Percentiles rank a stretch among this genome's conserved stretches.
Evolutionary conservation across 257 asterid species (phyloP).

Genomic region (Solanum sparsipilum): DNA sequence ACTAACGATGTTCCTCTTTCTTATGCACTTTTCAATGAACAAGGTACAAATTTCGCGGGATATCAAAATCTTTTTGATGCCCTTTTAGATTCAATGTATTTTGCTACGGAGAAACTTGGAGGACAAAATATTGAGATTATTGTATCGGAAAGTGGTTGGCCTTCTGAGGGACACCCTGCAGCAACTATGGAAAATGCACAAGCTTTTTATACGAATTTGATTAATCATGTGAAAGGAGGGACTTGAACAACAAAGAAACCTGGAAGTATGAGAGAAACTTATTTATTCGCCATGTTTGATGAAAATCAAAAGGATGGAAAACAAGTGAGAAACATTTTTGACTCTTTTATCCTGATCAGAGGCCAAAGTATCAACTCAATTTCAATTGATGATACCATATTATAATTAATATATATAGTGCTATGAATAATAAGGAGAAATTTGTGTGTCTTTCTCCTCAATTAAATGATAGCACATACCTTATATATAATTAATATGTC

Average conservation of each 20-base stretch:
- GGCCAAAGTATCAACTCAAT: too few relatives aligned
- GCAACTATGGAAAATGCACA: constrained; percentile 4
- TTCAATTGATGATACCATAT: too few relatives aligned
- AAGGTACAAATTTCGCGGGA: not conserved
- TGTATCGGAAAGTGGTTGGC: constrained; percentile 37
- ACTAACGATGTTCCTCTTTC: not conserved
- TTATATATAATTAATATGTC: too few relatives aligned
- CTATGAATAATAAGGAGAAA: not conserved
- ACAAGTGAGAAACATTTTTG: too few relatives aligned
- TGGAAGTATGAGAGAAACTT: not conserved
- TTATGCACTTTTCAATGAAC: constrained; percentile 7
- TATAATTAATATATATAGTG: too few relatives aligned
- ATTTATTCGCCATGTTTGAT: too few relatives aligned
- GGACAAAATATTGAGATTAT: constrained; percentile 8
- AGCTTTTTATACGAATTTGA: constrained; percentile 6
- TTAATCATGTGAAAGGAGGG: constrained; percentile 5
- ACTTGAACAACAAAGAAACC: constrained; percentile 29
- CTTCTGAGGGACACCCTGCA: constrained; percentile 15
- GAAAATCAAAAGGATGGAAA: too few relatives aligned
- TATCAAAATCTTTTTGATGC: constrained; percentile 32
- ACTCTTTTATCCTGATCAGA: too few relatives aligned
- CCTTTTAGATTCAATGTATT: constrained; percentile 16
- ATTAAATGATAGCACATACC: too few relatives aligned
- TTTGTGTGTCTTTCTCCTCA: not conserved
- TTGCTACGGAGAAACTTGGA: constrained; percentile 21